Base-by-base conservation (phyloP, 2,329 filamentous ascomycete genomes). In the Penicillium occitanis region DNA sequence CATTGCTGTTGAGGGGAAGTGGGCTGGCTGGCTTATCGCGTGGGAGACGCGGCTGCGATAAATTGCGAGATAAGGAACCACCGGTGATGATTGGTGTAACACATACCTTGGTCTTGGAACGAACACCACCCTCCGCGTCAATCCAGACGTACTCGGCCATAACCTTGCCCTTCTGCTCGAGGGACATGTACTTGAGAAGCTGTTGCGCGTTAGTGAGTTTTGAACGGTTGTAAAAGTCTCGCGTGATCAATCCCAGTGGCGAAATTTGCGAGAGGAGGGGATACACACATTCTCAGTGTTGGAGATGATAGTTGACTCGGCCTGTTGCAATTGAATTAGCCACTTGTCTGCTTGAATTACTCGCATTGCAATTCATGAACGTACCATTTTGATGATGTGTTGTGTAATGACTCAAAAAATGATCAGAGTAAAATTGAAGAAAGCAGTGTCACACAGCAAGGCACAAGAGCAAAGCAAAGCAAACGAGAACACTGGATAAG, bases 71-170 rank as follows among this genome's bases (percentile, higher is more conserved):
- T 64, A 66, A 64, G 51, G 46, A 37, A 58, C 6, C 48, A 58
- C 35, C 22, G n/a, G 57, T 22, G n/a, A 22, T 60, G 57, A 60
- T 60, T 60, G 57, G 57, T 46, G 57, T 46, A 40, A 28, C 35
- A 85, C 92, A 86, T 86, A 97, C 94, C 87, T 93, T 96, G 78
- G 91, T 94, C 86, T 98, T 99, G 79, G 93, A 97, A 76, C 95
- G 93, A 73, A 91, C 87, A 76, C 90, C 90, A 79, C 93, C 93
- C 71, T 83, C 81, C 71, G 91, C 85, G 77, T 97, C 93, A 79
- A 97, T 90, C 94, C 94, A 97, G 85, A 97, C 89, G 83, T 97
- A 97, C 84, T 97, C 94, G 77, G 93, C 94, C 82, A 97, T 95
- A 78, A 96, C 85, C 74, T 83, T 84, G 80, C 93, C 93, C 80